phyloP scores from a whole-genome alignment of 805 yeast species.

The Clavispora santaluciae region DNA sequence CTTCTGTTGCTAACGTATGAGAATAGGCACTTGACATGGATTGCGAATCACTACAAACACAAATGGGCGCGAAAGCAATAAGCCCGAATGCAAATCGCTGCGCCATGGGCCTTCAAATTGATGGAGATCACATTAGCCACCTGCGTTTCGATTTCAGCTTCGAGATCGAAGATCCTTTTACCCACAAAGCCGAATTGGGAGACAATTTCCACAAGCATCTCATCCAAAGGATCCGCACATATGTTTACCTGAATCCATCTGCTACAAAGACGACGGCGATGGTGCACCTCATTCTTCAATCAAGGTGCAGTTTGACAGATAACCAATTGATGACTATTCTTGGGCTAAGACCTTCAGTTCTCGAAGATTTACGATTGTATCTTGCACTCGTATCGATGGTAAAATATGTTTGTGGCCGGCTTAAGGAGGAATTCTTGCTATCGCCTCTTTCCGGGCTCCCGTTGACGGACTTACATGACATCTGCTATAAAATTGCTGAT shows the following conservation, averaged over 20 bases:
- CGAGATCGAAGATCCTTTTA: constrained; percentile 5
- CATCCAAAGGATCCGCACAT: constrained; percentile 4
- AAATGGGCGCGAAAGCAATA: too few relatives aligned
- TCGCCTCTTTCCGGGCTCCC: constrained; percentile 18
- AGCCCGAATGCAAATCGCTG: too few relatives aligned
- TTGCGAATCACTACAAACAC: too few relatives aligned
- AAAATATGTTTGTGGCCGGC: too few relatives aligned
- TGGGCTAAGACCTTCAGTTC: constrained; percentile 1
- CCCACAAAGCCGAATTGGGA: constrained; percentile 6
- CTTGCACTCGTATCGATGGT: too few relatives aligned
- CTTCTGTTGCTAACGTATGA: constrained; percentile 5
- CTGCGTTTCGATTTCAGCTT: background rate
- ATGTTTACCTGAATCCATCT: constrained; percentile 3
- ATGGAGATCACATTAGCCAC: background rate
- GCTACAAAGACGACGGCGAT: constrained; percentile 11
- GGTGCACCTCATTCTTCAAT: constrained; percentile 8
- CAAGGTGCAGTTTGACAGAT: constrained; percentile 7
- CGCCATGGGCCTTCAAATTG: too few relatives aligned
- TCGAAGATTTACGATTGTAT: constrained; percentile 8
- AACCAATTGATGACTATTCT: constrained; percentile 10
- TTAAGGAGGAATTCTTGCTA: too few relatives aligned
- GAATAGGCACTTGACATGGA: background rate
- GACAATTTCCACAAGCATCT: constrained; percentile 7
- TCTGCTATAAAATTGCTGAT: constrained; percentile 21
- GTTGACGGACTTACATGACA: constrained; percentile 21